A percentile compares a stretch with the other conserved stretches of the same genome.
These are phyloP conservation scores for Phylloboletellus chloephorus DNA, from an alignment of 1,284 basidiomycete species.

Conservation along the genomic window DNA sequence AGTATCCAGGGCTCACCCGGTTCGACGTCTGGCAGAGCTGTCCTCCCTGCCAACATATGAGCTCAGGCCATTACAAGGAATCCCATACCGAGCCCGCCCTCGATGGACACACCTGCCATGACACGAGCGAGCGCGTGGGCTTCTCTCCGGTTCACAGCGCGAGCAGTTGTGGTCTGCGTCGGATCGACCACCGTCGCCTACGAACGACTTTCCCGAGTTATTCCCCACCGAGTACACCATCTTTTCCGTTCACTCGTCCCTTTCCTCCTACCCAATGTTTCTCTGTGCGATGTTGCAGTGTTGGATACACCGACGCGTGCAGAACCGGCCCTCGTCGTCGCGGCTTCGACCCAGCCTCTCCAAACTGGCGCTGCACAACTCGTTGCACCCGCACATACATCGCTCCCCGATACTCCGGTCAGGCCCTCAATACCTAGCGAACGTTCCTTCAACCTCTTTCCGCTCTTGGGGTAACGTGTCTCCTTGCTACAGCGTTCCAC, in stretches of 20 bases:
- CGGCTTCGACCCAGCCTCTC: conserved; percentile 71
- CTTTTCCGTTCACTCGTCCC: neutral
- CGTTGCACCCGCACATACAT: conserved; percentile 38
- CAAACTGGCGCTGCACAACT: conserved; percentile 68
- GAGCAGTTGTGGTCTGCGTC: too few species aligned
- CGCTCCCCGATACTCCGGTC: conserved; percentile 13
- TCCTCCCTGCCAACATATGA: too few species aligned
- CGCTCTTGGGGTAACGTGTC: conserved; percentile 79
- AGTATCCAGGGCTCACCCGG: too few species aligned
- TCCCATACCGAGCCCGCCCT: conserved; percentile 22
- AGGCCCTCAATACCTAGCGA: conserved; percentile 16
- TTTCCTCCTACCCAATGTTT: neutral
- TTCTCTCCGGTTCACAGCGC: conserved; percentile 18
- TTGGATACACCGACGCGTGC: conserved; percentile 82
- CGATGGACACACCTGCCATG: conserved; percentile 1
- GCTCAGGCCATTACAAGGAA: conserved; percentile 17
- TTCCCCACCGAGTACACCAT: conserved; percentile 55
- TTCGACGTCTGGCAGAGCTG: too few species aligned
- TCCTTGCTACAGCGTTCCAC: conserved; percentile 78
- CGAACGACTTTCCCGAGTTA: conserved; percentile 59
- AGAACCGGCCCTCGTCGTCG: conserved; percentile 72
- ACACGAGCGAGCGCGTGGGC: conserved; percentile 15
- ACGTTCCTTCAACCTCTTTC: conserved; percentile 55
- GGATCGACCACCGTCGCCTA: conserved; percentile 69
- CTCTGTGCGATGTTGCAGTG: conserved; percentile 22